Base-by-base conservation (phyloP, 805 yeast genomes). In the Candida sithepensis region DNA sequence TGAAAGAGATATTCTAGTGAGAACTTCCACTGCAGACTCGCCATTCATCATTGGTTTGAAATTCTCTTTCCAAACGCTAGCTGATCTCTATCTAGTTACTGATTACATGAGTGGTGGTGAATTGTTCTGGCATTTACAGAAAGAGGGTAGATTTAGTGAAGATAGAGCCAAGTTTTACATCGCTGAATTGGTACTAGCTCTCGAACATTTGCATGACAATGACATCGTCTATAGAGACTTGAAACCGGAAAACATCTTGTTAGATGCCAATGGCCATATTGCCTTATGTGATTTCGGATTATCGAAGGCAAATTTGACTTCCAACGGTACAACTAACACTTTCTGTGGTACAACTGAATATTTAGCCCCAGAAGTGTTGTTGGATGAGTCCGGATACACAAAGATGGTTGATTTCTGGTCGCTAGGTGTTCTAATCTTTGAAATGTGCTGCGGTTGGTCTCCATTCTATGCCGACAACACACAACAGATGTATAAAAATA, bases 391-490 rank as follows among this genome's bases (percentile, higher is more conserved):
- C 46, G 99, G 99, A 16, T 94, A 94, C 71, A 94, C 98, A 34
- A 90, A 91, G 68, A 92, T 94, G 98, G 99, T 94, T 51, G 99
- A 94, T 67, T 94, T 94, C 60, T 94, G 99, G 99, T 91, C 98
- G 2, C 72, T 94, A 49, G 99, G 99, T 50, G 99, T 94, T 22
- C 73, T 94, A 49, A 90, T 94, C 41, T 94, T 94, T 68, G 99
- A 94, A 71, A 94, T 94, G 99, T 91, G 98, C 68, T 94, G 98
- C 71, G 99, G 99, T 44, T 94, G 98, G 99, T 87, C 96, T 4
- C 99, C 99, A 46, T 94, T 94, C 67, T 94, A 89, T 62, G 99
- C 98, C 23, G 97, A 92, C 53, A 92, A 89, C 67, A 90, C 96
- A 43, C 98, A 94, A 72, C 97, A 94, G 68, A 94, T 94, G 99